Evolutionary conservation across 176 grass and related monocot species (phyloP).

Genomic region (Ampelocalamus luodianensis): DNA sequence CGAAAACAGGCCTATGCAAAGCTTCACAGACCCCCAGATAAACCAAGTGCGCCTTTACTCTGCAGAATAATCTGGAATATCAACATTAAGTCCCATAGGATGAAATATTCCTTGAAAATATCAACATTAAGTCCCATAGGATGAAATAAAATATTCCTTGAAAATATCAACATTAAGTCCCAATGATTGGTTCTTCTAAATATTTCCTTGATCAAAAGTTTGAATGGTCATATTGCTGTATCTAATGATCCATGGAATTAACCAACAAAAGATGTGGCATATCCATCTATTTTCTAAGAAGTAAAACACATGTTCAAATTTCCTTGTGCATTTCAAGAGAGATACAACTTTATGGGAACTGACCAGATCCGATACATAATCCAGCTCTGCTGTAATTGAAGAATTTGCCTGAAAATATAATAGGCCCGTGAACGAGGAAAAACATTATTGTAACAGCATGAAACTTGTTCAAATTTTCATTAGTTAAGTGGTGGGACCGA

Average conservation of each 20-base stretch:
- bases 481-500: background rate
- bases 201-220: conserved; percentile 13
- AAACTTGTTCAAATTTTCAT: conserved; percentile 36
- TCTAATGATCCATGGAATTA: conserved; percentile 1
- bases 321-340: background rate
- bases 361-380: conserved; percentile 94
- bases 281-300: conserved; percentile 6
- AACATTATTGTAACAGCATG: conserved; percentile 14
- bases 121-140: no score
- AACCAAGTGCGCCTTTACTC: background rate
- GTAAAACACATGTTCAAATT: background rate
- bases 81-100: no score
- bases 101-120: no score
- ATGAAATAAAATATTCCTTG: no score
- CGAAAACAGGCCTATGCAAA: conserved; percentile 15
- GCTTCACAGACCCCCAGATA: background rate
- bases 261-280: background rate
- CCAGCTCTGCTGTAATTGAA: conserved; percentile 81
- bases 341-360: conserved; percentile 32
- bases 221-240: background rate
- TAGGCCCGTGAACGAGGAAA: conserved; percentile 19
- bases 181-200: no score
- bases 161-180: no score
- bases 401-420: conserved; percentile 81
- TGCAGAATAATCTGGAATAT: no score